These are phyloP conservation scores for Globisporangium nodosum DNA, from an alignment of 352 stramenopile genomes.

Conservation along the genomic window DNA sequence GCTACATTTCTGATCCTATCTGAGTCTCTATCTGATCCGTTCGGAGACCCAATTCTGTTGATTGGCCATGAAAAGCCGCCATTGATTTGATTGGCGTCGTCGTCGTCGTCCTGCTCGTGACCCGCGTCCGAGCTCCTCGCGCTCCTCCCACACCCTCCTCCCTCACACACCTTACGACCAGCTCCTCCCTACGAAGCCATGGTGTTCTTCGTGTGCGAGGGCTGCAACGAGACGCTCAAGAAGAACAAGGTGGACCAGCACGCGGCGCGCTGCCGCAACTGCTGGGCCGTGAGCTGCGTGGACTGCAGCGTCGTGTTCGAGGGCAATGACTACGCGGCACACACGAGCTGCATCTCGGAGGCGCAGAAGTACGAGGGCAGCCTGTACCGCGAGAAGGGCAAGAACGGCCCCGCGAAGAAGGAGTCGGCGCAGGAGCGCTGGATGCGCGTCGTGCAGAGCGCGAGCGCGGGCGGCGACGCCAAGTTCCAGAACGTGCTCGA, in stretches of 20 bases:
- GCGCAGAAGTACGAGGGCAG: slow-evolving; percentile 92
- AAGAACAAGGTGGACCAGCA: slow-evolving; percentile 93
- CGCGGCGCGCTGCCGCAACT: slow-evolving; percentile 75
- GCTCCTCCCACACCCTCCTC: background rate
- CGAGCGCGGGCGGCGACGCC: slow-evolving; percentile 35
- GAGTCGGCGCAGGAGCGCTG: slow-evolving; percentile 87
- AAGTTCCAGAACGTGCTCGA: slow-evolving; percentile 67
- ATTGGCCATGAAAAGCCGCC: slow-evolving; percentile 2
- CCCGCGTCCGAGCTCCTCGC: background rate
- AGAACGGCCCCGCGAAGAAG: slow-evolving; percentile 59
- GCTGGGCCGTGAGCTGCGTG: slow-evolving; percentile 91
- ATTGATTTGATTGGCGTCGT: slow-evolving; percentile 2
- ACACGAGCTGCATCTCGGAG: slow-evolving; percentile 92
- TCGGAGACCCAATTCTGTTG: background rate
- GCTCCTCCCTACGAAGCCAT: slow-evolving; percentile 19
- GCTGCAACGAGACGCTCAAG: slow-evolving; percentile 91
- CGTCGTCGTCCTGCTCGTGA: background rate
- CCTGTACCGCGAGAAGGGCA: slow-evolving; percentile 72
- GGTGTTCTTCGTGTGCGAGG: slow-evolving; percentile 87
- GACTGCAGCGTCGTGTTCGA: slow-evolving; percentile 91
- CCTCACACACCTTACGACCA: too few species aligned
- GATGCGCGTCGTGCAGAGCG: slow-evolving; percentile 67
- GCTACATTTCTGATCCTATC: background rate
- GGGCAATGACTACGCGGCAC: slow-evolving; percentile 82
- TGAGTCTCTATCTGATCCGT: background rate